phyloP scores from a whole-genome alignment of 2,329 filamentous ascomycete genomes.

The Clonostachys solani region DNA sequence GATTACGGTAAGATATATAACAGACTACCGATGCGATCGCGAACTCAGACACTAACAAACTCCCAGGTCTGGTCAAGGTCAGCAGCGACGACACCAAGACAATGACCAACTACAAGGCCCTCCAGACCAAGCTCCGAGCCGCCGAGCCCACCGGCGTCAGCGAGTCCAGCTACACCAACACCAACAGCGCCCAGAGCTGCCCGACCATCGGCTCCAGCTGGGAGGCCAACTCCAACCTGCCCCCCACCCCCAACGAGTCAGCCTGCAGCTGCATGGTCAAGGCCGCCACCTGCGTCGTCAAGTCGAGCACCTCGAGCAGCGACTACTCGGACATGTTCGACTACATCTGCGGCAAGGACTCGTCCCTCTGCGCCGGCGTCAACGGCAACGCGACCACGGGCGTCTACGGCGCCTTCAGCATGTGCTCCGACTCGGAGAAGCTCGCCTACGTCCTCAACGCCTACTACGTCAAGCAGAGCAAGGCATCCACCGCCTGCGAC shows the following conservation, averaged over 20 bases:
- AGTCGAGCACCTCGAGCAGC: slow-evolving; percentile 49
- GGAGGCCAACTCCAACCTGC: slow-evolving; percentile 63
- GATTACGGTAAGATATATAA: slow-evolving; percentile 69
- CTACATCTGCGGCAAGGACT: slow-evolving; percentile 61
- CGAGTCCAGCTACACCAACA: slow-evolving; percentile 61
- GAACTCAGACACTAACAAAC: too few relatives aligned
- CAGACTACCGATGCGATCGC: too few relatives aligned
- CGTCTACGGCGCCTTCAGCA: slow-evolving; percentile 72
- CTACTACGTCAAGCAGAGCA: slow-evolving; percentile 61
- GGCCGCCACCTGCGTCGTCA: slow-evolving; percentile 63
- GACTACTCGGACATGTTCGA: slow-evolving; percentile 67
- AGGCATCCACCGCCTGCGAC: slow-evolving; percentile 57
- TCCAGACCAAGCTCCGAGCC: slow-evolving; percentile 66
- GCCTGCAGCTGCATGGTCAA: slow-evolving; percentile 86
- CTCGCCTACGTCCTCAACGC: slow-evolving; percentile 70
- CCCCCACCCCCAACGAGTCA: slow-evolving; percentile 72
- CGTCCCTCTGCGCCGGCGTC: slow-evolving; percentile 63
- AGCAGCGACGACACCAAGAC: slow-evolving; percentile 56
- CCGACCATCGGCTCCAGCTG: slow-evolving; percentile 63
- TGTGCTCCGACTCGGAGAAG: slow-evolving; percentile 69
- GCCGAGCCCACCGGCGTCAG: slow-evolving; percentile 63
- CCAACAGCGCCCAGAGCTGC: slow-evolving; percentile 43
- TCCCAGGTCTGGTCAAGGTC: slow-evolving; percentile 53
- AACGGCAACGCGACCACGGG: slow-evolving; percentile 61
- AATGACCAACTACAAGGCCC: slow-evolving; percentile 69